Evolutionary conservation across 768 basidiomycete genomes (phyloP).

Genomic region (Crepidotus variabilis): DNA sequence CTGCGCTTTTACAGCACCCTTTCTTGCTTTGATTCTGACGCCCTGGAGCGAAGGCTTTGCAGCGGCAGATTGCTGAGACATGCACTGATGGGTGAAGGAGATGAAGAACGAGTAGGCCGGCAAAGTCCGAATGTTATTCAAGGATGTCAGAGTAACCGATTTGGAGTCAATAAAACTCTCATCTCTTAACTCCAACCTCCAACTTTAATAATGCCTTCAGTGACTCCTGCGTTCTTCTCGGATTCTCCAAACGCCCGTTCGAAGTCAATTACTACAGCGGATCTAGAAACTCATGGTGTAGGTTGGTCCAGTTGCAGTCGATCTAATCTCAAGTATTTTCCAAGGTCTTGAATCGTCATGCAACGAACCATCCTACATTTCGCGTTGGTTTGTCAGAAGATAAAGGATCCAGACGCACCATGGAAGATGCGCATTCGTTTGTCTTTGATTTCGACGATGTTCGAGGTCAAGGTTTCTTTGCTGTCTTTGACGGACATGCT

Average conservation of each 20-base stretch:
- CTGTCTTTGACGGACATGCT: constrained; percentile 97
- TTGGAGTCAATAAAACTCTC: background rate
- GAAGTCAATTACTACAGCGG: constrained; percentile 77
- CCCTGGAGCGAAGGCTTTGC: constrained; percentile 89
- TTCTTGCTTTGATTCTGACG: constrained; percentile 91
- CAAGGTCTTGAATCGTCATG: constrained; percentile 75
- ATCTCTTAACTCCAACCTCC: background rate
- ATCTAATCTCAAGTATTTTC: constrained; percentile 2
- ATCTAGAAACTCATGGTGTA: constrained; percentile 76
- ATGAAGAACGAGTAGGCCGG: constrained; percentile 20
- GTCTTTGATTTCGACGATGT: constrained; percentile 91
- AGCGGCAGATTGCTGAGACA: constrained; percentile 86
- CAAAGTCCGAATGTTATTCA: constrained; percentile 14
- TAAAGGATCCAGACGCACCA: constrained; percentile 84
- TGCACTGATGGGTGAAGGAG: constrained; percentile 51
- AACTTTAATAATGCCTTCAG: constrained; percentile 16
- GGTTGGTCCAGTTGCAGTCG: constrained; percentile 19
- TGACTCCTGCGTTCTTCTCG: constrained; percentile 37
- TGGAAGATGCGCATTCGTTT: constrained; percentile 98
- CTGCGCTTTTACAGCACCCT: constrained; percentile 87
- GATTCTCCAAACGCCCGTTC: constrained; percentile 77
- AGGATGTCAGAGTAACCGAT: background rate
- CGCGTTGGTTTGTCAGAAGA: constrained; percentile 78
- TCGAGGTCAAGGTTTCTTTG: constrained; percentile 96
- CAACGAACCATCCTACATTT: constrained; percentile 60